Evolutionary conservation across 2,329 filamentous ascomycete species (phyloP), one percentile per base, ranked within the genome.

Genomic region (Cadophora gregata): DNA sequence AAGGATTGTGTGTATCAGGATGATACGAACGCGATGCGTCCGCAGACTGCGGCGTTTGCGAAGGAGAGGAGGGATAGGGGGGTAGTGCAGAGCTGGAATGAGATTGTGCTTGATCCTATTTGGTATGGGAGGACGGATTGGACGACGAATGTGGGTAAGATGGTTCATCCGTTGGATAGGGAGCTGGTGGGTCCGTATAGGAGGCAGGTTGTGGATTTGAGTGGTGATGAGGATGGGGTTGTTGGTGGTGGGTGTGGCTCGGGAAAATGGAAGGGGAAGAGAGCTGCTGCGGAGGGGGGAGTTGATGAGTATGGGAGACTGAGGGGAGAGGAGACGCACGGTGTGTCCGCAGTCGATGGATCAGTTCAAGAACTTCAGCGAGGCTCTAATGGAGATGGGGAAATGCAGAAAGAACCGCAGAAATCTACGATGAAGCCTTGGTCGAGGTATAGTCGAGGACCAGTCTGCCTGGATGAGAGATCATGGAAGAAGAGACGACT

Each of bases 61-160:
- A 56, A 36, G 31, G 53, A 24, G 29, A 36, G 53, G 19, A 56
- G 53, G 38, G 29, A 56, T 36, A 56, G 2, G 27, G 50, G 50
- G 0, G 25, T 53, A 4, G 50, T 53, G 14, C 50, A 53, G 50
- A 16, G 14, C 19, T 53, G 50, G 50, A 16, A 53, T 53, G 50
- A 53, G 50, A 53, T 53, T 53, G 50, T 53, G 27, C 14, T 53
- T 12, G 50, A 53, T 53, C 50, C 50, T 12, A 31, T 27, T n/a
- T 53, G 50, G 50, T 53, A 53, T 31, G 25, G 25, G n/a, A 10
- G 25, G 14, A 31, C 25, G 25, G 50, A 29, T 9, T 53, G 50
- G 50, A n/a, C 50, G 25, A 53, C 27, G 9, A 27, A 53, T 53
- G 27, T 53, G 1, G 50, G 27, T 14, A 29, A 53, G 27, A 27